Evolutionary conservation across 2,329 filamentous ascomycete species (phyloP).

Genomic region (Akanthomyces lecanii): DNA sequence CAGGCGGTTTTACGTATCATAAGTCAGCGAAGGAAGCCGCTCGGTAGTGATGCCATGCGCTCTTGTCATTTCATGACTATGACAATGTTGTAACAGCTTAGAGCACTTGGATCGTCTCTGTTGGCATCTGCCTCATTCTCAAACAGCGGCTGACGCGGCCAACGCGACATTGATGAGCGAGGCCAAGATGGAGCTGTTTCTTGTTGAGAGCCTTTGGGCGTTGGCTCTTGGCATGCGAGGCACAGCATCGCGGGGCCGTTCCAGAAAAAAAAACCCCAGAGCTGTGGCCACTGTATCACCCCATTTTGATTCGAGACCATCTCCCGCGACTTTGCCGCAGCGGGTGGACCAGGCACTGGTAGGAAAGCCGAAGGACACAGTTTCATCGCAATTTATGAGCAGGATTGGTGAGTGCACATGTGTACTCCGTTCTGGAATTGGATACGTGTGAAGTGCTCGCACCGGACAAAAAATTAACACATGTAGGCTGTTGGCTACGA

Average conservation of each 20-base stretch:
- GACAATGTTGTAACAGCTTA: not conserved
- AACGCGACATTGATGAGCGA: not conserved
- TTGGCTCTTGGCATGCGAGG: constrained; percentile 8
- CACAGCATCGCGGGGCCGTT: constrained; percentile 4
- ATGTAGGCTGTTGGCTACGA: not conserved
- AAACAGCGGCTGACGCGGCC: not conserved
- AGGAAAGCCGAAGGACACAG: too few relatives aligned
- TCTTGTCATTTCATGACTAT: not conserved
- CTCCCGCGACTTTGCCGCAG: not conserved
- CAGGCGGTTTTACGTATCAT: not conserved
- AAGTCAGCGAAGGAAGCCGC: not conserved
- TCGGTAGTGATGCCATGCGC: not conserved
- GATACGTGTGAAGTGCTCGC: too few relatives aligned
- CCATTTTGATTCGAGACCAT: not conserved
- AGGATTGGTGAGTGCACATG: too few relatives aligned
- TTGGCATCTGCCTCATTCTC: not conserved
- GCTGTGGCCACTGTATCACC: not conserved
- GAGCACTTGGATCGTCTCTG: too few relatives aligned
- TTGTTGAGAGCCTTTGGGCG: not conserved
- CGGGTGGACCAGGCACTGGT: too few relatives aligned
- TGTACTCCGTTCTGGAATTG: too few relatives aligned
- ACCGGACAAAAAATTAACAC: too few relatives aligned
- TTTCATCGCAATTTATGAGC: too few relatives aligned
- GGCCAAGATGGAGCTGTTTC: not conserved
- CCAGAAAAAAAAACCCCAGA: not conserved